These are phyloP conservation scores for Globisporangium yorkense DNA, from an alignment of 352 stramenopile genomes.

Conservation along the genomic window DNA sequence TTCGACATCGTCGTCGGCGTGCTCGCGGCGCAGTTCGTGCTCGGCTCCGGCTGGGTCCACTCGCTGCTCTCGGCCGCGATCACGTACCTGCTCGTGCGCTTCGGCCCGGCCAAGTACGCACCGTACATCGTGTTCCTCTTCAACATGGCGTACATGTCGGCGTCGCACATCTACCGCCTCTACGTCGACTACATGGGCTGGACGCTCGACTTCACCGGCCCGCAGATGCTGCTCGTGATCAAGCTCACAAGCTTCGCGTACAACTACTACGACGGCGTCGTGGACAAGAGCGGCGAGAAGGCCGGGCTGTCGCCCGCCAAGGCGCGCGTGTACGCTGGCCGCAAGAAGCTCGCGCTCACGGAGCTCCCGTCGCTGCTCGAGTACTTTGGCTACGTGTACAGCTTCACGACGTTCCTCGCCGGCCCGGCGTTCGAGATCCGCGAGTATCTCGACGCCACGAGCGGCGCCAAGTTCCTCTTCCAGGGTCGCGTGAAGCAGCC, in stretches of 20 bases:
- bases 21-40: conserved; percentile 93
- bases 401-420: conserved; percentile 94
- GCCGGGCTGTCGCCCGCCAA: background rate
- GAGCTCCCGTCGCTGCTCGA: conserved; percentile 89
- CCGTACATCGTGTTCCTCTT: conserved; percentile 88
- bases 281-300: conserved; percentile 23
- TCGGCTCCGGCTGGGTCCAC: conserved; percentile 91
- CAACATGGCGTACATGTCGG: conserved; percentile 91
- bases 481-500: conserved; percentile 20
- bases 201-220: conserved; percentile 79
- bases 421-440: conserved; percentile 94
- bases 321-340: too few relatives aligned
- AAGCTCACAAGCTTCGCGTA: conserved; percentile 97
- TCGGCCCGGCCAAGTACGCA: conserved; percentile 34
- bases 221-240: conserved; percentile 94
- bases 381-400: conserved; percentile 96
- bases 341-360: conserved; percentile 41
- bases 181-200: conserved; percentile 94
- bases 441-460: conserved; percentile 84
- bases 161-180: conserved; percentile 93
- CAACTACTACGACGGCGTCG: conserved; percentile 93
- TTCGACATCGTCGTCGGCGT: conserved; percentile 89
- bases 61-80: conserved; percentile 86
- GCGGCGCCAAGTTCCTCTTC: conserved; percentile 35
- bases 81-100: conserved; percentile 80